Percentiles rank a stretch among this genome's conserved stretches.
Evolutionary conservation across 257 asterid genomes (phyloP).

Genomic region (Solanum okadae): DNA sequence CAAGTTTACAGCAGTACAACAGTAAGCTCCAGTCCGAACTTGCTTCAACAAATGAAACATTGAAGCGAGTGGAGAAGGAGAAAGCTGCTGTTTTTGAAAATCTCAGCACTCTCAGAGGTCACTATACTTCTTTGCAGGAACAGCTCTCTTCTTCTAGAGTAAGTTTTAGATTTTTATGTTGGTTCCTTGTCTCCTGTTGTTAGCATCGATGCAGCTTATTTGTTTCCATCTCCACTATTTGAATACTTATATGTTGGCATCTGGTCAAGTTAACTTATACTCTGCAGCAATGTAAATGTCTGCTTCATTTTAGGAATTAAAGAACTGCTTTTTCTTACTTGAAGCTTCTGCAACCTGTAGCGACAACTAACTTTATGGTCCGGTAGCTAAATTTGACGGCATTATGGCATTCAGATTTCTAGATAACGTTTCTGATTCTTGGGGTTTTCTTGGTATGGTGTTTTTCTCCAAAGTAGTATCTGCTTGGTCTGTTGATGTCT

Average conservation of each 20-base stretch:
- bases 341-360: neutral
- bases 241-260: neutral
- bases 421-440: neutral
- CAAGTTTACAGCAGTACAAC: slow-evolving; percentile 83
- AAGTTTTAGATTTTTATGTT: neutral
- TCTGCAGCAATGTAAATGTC: neutral
- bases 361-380: neutral
- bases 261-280: neutral
- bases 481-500: neutral
- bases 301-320: neutral
- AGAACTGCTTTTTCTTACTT: neutral
- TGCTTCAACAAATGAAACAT: slow-evolving; percentile 46
- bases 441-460: neutral
- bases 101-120: slow-evolving; percentile 80
- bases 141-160: slow-evolving; percentile 73
- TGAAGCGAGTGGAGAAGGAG: slow-evolving; percentile 77
- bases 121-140: slow-evolving; percentile 69
- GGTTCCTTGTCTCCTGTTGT: neutral
- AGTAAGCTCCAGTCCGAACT: slow-evolving; percentile 80
- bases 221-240: neutral
- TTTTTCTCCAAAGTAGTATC: neutral
- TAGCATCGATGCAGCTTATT: neutral
- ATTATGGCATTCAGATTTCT: neutral
- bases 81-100: slow-evolving; percentile 72
- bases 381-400: neutral